A percentile compares a stretch with the other conserved stretches of the same genome.
Evolutionary conservation across 148 eudicot genomes (phyloP).

Genomic region (Heliamphora exappendiculata): DNA sequence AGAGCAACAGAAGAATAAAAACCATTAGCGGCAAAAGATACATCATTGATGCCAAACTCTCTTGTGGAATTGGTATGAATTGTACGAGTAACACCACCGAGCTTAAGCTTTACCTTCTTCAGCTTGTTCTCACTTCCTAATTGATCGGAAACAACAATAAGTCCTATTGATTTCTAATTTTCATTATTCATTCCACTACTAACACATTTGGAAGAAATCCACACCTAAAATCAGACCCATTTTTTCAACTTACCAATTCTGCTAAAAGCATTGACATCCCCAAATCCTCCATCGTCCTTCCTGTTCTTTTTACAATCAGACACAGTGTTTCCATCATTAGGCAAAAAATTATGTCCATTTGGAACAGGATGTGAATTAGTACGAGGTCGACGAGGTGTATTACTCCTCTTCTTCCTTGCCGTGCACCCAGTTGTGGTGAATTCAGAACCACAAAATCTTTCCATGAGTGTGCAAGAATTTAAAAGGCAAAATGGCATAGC

Average conservation of each 20-base stretch:
- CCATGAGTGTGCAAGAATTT: neutral
- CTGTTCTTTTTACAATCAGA: neutral
- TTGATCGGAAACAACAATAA: neutral
- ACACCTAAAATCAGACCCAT: neutral
- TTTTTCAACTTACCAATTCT: constrained; percentile 14
- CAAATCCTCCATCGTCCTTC: constrained; percentile 5
- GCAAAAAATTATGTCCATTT: constrained; percentile 11
- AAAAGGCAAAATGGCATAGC: neutral
- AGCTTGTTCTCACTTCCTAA: constrained; percentile 26
- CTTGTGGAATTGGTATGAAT: constrained; percentile 20
- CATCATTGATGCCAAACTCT: constrained; percentile 1
- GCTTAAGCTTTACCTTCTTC: constrained; percentile 30
- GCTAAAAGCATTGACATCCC: constrained; percentile 11
- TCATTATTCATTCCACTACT: neutral
- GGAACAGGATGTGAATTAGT: constrained; percentile 21
- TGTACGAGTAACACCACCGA: constrained; percentile 31
- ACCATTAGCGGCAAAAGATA: neutral
- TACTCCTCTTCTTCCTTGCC: constrained; percentile 32
- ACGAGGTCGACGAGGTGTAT: constrained; percentile 29
- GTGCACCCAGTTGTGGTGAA: neutral
- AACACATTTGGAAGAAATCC: neutral
- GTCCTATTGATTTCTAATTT: neutral
- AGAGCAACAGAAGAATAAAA: neutral
- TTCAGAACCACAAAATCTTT: neutral
- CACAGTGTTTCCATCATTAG: constrained; percentile 1